These are phyloP conservation scores for Amesomyces nigricolor DNA, from an alignment of 2,329 filamentous ascomycete genomes.

Conservation along the genomic window DNA sequence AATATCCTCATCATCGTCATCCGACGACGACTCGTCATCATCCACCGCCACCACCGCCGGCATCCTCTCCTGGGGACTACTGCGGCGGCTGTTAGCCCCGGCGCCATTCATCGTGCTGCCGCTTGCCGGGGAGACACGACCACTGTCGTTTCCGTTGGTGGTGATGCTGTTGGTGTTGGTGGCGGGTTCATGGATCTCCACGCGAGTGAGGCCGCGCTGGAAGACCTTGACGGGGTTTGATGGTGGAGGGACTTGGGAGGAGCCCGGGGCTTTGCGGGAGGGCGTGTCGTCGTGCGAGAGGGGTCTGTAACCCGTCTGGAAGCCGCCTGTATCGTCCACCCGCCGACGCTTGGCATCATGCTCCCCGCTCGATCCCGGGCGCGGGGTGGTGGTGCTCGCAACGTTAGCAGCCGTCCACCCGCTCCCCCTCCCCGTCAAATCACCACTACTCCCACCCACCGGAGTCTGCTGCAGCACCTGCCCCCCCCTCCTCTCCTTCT, in stretches of 20 bases:
- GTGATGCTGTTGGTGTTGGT: neutral
- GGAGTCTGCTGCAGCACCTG: neutral
- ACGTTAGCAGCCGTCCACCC: constrained; percentile 24
- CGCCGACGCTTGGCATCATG: constrained; percentile 29
- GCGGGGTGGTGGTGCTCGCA: constrained; percentile 8
- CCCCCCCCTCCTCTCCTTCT: constrained; percentile 18
- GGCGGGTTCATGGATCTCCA: constrained; percentile 14
- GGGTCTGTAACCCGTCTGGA: constrained; percentile 15
- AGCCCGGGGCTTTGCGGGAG: constrained; percentile 23
- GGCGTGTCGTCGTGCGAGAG: constrained; percentile 17
- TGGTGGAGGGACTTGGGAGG: neutral
- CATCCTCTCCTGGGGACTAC: neutral
- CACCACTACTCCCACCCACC: neutral
- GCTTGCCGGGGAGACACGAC: neutral
- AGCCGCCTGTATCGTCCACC: constrained; percentile 18
- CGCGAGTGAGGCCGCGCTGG: constrained; percentile 12
- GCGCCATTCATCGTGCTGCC: neutral
- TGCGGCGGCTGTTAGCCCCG: neutral
- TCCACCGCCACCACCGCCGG: constrained; percentile 3
- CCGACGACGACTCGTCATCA: constrained; percentile 27
- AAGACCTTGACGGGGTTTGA: constrained; percentile 20
- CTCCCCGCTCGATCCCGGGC: constrained; percentile 13
- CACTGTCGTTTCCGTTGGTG: neutral
- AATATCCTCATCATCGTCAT: constrained; percentile 32
- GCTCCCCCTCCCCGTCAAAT: constrained; percentile 9